A percentile compares a stretch with the other conserved stretches of the same genome.
Evolutionary conservation across 192 early-diverging fungal species (phyloP).

Genomic region (Gigaspora rosea): DNA sequence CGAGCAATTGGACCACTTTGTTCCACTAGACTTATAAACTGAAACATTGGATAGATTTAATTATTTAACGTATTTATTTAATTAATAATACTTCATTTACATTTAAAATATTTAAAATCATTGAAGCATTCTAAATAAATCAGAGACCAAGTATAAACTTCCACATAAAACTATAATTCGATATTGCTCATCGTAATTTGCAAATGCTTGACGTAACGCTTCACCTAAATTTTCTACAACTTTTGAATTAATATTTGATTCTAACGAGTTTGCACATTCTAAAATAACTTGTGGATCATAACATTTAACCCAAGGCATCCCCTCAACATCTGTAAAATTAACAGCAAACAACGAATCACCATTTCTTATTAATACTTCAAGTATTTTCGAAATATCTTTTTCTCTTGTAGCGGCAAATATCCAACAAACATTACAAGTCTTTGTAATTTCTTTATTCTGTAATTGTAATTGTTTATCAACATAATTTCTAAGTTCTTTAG

Average conservation of each 20-base stretch:
- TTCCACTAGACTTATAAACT: too few relatives aligned
- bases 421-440: slow-evolving; percentile 60
- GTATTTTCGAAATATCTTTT: slow-evolving; percentile 63
- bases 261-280: slow-evolving; percentile 29
- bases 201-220: slow-evolving; percentile 43
- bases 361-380: slow-evolving; percentile 55
- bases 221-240: slow-evolving; percentile 40
- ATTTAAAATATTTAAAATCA: too few relatives aligned
- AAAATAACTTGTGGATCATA: slow-evolving; percentile 51
- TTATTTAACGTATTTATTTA: too few relatives aligned
- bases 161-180: slow-evolving; percentile 76
- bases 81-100: too few relatives aligned
- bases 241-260: slow-evolving; percentile 24
- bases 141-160: slow-evolving; percentile 85
- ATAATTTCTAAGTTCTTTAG: slow-evolving; percentile 64
- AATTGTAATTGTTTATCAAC: slow-evolving; percentile 48
- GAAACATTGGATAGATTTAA: too few relatives aligned
- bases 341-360: slow-evolving; percentile 70
- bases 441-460: slow-evolving; percentile 3
- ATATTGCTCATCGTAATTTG: slow-evolving; percentile 31
- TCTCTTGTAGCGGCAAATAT: slow-evolving; percentile 74
- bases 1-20: too few relatives aligned
- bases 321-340: slow-evolving; percentile 73
- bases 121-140: slow-evolving; percentile 58
- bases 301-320: slow-evolving; percentile 86